Percentiles rank a stretch among this genome's conserved stretches.
Conservation (phyloP, 768 basidiomycete species). For the Daedaleopsis nitida region DNA sequence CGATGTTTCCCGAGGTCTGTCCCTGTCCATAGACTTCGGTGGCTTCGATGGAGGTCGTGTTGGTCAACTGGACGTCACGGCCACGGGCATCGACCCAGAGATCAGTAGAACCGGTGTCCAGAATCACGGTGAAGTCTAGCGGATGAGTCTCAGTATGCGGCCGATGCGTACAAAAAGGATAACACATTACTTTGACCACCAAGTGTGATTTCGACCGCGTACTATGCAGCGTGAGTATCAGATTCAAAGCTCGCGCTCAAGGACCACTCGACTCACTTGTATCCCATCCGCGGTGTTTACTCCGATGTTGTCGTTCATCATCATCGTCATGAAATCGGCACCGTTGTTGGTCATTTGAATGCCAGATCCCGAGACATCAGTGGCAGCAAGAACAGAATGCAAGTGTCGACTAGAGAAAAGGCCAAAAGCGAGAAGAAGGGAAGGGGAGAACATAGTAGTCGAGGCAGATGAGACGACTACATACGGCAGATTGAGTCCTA, state of each 20-base stretch:
- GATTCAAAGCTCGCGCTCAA: no score
- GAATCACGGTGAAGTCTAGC: constrained; percentile 31
- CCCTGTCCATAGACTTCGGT: constrained; percentile 43
- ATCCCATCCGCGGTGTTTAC: background rate
- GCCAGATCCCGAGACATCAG: background rate
- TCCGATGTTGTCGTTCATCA: background rate
- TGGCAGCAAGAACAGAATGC: background rate
- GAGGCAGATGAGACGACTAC: background rate
- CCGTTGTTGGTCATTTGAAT: no score
- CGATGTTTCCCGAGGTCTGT: constrained; percentile 38
- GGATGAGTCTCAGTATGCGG: no score
- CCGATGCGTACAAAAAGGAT: background rate
- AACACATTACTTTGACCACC: background rate
- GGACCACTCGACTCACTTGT: background rate
- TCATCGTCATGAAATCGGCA: background rate
- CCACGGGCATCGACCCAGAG: constrained; percentile 30
- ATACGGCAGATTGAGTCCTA: background rate
- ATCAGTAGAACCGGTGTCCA: constrained; percentile 38
- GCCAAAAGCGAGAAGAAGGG: background rate
- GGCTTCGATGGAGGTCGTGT: constrained; percentile 33
- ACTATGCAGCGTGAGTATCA: background rate
- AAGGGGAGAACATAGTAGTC: background rate
- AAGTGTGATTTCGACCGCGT: background rate
- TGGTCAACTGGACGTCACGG: constrained; percentile 27
- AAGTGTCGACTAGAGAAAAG: background rate